Percentiles rank a stretch among this genome's conserved stretches.
Conservation (phyloP, 495 filamentous ascomycete genomes). For the Stereocaulon alpinum region DNA sequence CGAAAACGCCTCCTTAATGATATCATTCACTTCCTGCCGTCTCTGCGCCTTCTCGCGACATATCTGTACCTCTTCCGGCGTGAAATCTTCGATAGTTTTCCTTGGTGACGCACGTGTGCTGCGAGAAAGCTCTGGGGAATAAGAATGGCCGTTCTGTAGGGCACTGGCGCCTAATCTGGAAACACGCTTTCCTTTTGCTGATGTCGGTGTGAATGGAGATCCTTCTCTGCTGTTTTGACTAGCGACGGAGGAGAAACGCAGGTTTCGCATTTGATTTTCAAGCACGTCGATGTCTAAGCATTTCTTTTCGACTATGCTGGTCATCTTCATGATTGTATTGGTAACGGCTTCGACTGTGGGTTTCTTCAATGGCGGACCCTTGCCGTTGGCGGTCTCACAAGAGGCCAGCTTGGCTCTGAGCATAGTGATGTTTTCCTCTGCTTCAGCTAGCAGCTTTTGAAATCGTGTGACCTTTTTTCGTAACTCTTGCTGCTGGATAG, state of each 20-base stretch:
- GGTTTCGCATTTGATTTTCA: slow-evolving; percentile 68
- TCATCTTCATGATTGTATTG: slow-evolving; percentile 86
- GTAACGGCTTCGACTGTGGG: slow-evolving; percentile 89
- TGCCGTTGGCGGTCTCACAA: slow-evolving; percentile 30
- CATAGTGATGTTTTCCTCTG: slow-evolving; percentile 71
- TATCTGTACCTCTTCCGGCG: slow-evolving; percentile 45
- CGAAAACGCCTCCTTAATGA: slow-evolving; percentile 30
- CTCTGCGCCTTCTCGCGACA: slow-evolving; percentile 48
- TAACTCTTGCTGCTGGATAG: slow-evolving; percentile 70
- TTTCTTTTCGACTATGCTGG: slow-evolving; percentile 76
- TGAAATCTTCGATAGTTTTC: slow-evolving; percentile 29
- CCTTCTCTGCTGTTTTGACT: slow-evolving; percentile 43
- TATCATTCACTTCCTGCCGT: slow-evolving; percentile 43
- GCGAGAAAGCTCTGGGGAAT: slow-evolving; percentile 30
- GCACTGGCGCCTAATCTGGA: slow-evolving; percentile 31
- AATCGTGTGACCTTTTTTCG: slow-evolving; percentile 58
- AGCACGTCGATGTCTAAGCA: slow-evolving; percentile 82
- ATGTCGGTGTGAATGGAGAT: slow-evolving; percentile 54
- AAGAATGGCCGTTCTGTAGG: slow-evolving; percentile 25
- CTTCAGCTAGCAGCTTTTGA: slow-evolving; percentile 60
- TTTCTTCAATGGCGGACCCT: slow-evolving; percentile 31
- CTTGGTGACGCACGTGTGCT: slow-evolving; percentile 37
- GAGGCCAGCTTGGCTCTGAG: slow-evolving; percentile 70
- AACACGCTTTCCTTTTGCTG: slow-evolving; percentile 25
- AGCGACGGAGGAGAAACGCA: slow-evolving; percentile 45